These are phyloP conservation scores for Carex littledalei DNA, from an alignment of 176 grass and related monocot species.

Conservation along the genomic window DNA sequence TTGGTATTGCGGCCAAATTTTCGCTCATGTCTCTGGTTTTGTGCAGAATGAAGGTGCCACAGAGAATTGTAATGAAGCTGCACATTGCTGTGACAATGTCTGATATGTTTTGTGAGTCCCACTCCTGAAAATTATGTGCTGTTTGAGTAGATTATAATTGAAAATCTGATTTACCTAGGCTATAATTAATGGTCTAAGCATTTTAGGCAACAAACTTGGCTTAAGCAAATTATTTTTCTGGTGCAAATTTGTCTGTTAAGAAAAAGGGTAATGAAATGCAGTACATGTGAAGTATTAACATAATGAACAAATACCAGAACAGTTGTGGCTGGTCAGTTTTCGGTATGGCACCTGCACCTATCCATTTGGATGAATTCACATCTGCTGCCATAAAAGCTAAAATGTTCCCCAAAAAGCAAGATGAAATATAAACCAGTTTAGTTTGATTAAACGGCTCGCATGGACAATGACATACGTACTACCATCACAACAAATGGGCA, in stretches of 20 bases:
- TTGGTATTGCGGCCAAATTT: conserved; percentile 25
- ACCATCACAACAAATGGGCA: neutral
- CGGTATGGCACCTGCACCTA: too few relatives aligned
- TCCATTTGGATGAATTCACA: neutral
- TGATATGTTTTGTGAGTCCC: conserved; percentile 45
- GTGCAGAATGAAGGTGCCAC: conserved; percentile 74
- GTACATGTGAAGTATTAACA: neutral
- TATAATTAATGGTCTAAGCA: neutral
- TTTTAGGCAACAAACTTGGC: neutral
- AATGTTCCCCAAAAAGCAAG: neutral
- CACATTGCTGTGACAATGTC: conserved; percentile 60
- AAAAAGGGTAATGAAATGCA: neutral
- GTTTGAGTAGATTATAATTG: neutral
- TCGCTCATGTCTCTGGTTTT: conserved; percentile 55
- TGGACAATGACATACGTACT: neutral
- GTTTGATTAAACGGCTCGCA: neutral
- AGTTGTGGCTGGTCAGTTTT: neutral
- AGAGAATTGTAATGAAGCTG: conserved; percentile 62
- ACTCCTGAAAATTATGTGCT: conserved; percentile 42
- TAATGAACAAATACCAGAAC: neutral
- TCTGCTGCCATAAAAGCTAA: neutral
- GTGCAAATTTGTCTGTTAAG: neutral
- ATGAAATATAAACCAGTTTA: neutral
- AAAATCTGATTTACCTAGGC: neutral
- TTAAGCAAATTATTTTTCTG: neutral